Evolutionary conservation across 192 early-diverging fungal species (phyloP).

Genomic region (Umbelopsis sp.): DNA sequence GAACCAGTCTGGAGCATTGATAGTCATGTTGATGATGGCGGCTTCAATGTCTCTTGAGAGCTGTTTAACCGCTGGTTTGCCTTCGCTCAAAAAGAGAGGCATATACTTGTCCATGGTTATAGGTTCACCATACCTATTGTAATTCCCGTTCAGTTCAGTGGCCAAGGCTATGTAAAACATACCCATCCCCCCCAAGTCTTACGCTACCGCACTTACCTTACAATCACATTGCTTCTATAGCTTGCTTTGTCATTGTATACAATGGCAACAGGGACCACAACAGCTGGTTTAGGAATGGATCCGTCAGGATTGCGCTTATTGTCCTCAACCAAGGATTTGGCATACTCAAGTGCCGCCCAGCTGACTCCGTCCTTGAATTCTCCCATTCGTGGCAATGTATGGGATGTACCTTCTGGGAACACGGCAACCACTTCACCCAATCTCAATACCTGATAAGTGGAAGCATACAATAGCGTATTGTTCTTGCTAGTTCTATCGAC

Average conservation of each 20-base stretch:
- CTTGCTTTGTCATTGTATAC: conserved; percentile 52
- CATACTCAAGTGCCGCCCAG: conserved; percentile 55
- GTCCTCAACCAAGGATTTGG: conserved; percentile 31
- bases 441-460: conserved; percentile 45
- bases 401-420: conserved; percentile 53
- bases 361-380: conserved; percentile 50
- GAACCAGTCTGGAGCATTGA: conserved; percentile 55
- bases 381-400: conserved; percentile 41
- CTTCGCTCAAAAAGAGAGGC: conserved; percentile 39
- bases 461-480: conserved; percentile 43
- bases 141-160: background rate
- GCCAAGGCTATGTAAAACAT: too few species aligned
- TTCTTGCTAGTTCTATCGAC: conserved; percentile 53
- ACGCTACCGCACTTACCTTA: too few species aligned
- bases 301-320: conserved; percentile 19
- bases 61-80: conserved; percentile 39
- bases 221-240: conserved; percentile 47
- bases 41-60: conserved; percentile 40
- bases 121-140: conserved; percentile 44
- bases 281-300: conserved; percentile 17
- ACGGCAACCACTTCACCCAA: conserved; percentile 49
- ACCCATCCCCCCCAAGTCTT: too few species aligned
- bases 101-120: conserved; percentile 43
- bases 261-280: conserved; percentile 47
- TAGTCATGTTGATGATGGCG: conserved; percentile 45